These are phyloP conservation scores for Drosera spatulata DNA, from an alignment of 179 eudicot genomes.

Conservation along the genomic window DNA sequence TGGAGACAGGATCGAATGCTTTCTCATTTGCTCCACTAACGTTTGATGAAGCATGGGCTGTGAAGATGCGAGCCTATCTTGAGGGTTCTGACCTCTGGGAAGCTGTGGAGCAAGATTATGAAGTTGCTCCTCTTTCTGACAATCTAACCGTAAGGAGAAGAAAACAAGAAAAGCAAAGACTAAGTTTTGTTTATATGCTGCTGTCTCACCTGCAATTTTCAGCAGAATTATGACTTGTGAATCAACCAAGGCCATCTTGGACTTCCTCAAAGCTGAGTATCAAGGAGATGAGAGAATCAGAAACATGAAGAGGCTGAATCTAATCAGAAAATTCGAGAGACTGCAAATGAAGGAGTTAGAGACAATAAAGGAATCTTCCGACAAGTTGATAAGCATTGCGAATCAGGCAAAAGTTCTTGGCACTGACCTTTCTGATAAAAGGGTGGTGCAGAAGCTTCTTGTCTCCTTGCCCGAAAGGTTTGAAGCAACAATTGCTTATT, in stretches of 20 bases:
- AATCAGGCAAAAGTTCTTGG: not conserved
- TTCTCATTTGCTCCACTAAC: no score
- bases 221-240: no score
- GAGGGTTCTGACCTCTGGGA: no score
- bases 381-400: no score
- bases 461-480: not conserved
- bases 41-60: no score
- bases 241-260: no score
- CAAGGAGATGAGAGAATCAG: not conserved
- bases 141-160: not conserved
- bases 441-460: not conserved
- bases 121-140: no score
- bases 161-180: not conserved
- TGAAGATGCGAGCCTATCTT: no score
- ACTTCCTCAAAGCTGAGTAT: not conserved
- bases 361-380: not conserved
- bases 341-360: not conserved
- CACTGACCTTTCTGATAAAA: no score
- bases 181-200: not conserved
- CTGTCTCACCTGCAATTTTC: not conserved
- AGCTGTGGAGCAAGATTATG: no score
- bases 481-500: not conserved
- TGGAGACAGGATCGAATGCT: no score
- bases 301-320: slow-evolving; percentile 1
- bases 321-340: not conserved